Conservation (phyloP, 176 grass and related monocot species). For the Leersia perrieri region DNA sequence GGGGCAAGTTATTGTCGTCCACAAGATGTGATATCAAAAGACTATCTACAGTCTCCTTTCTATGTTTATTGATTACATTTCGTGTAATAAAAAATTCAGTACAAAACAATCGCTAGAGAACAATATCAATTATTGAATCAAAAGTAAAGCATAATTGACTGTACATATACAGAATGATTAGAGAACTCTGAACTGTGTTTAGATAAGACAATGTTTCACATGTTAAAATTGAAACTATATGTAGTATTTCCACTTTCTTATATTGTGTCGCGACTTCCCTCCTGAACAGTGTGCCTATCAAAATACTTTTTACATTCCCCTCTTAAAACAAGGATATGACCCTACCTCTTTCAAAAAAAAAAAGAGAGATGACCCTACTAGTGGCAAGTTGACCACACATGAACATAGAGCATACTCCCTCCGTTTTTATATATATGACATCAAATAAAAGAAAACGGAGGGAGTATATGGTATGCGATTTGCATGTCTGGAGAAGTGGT, state of each 20-base stretch:
- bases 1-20: constrained; percentile 31
- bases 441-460: no score
- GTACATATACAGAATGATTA: constrained; percentile 18
- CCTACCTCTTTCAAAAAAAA: no score
- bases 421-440: no score
- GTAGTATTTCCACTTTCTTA: background rate
- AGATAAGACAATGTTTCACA: constrained; percentile 20
- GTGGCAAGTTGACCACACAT: background rate
- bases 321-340: constrained; percentile 3
- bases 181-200: constrained; percentile 22
- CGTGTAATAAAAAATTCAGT: constrained; percentile 36
- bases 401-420: no score
- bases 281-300: no score
- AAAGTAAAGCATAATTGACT: constrained; percentile 1
- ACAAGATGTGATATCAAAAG: constrained; percentile 50
- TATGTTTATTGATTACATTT: constrained; percentile 28
- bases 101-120: constrained; percentile 40
- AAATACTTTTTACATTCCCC: no score
- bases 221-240: background rate
- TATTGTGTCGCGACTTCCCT: background rate
- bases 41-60: constrained; percentile 24
- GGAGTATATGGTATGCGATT: background rate
- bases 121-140: constrained; percentile 37
- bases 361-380: background rate
- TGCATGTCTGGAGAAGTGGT: background rate